Evolutionary conservation across 371 early-diverging fungal species (phyloP).

Genomic region (Lichtheimia corymbifera): DNA sequence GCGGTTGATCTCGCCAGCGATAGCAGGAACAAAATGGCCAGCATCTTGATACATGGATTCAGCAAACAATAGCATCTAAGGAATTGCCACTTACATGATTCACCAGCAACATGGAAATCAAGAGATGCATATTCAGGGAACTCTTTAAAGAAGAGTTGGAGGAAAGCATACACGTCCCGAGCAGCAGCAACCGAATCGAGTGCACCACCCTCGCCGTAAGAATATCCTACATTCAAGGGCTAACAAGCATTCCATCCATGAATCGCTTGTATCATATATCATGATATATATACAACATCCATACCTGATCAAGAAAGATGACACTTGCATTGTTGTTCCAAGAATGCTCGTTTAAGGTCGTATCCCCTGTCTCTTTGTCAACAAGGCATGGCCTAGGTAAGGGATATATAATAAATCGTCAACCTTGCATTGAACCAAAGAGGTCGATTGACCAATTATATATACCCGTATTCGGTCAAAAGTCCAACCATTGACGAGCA

Average conservation of each 20-base stretch:
- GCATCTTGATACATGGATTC: slow-evolving; percentile 41
- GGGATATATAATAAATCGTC: background rate
- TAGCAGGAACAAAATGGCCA: slow-evolving; percentile 83
- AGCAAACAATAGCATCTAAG: background rate
- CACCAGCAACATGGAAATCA: slow-evolving; percentile 64
- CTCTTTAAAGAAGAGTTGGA: slow-evolving; percentile 64
- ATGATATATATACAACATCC: background rate
- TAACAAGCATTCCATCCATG: slow-evolving; percentile 8
- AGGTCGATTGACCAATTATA: background rate
- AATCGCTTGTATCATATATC: too few relatives aligned
- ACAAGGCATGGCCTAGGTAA: slow-evolving; percentile 62
- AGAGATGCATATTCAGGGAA: slow-evolving; percentile 57
- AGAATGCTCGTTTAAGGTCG: slow-evolving; percentile 54
- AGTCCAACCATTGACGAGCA: slow-evolving; percentile 75
- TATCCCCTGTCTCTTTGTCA: slow-evolving; percentile 58
- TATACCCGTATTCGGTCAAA: slow-evolving; percentile 71
- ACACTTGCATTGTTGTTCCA: slow-evolving; percentile 79
- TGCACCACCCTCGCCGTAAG: slow-evolving; percentile 59
- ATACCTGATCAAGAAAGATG: slow-evolving; percentile 76
- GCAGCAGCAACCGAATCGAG: slow-evolving; percentile 64
- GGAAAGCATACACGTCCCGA: slow-evolving; percentile 75
- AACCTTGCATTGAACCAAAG: background rate
- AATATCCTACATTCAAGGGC: slow-evolving; percentile 80
- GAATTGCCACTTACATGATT: slow-evolving; percentile 41
- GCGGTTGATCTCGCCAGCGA: slow-evolving; percentile 67